These are phyloP conservation scores for Dryas integrifolia DNA, from an alignment of 331 rosid genomes.

Conservation along the genomic window DNA sequence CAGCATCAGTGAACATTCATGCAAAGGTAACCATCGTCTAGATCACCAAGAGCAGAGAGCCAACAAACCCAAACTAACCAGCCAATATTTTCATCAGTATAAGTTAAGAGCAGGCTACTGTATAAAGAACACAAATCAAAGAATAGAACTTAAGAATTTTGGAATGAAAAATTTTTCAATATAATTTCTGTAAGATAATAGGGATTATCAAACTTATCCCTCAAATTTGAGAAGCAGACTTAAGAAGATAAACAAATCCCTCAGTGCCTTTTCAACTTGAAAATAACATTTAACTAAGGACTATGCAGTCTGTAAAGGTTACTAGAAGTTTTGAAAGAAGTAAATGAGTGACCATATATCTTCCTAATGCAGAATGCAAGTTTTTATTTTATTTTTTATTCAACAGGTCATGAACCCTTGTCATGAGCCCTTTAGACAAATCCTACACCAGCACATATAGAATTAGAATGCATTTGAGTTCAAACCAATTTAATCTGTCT, in stretches of 20 bases:
- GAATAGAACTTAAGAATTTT: neutral
- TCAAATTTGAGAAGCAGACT: neutral
- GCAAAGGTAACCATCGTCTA: constrained; percentile 8
- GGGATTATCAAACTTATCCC: neutral
- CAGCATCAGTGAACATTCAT: constrained; percentile 11
- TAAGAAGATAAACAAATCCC: neutral
- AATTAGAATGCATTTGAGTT: neutral
- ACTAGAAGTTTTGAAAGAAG: neutral
- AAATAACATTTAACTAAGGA: neutral
- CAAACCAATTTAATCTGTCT: neutral
- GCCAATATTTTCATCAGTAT: neutral
- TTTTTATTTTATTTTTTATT: neutral
- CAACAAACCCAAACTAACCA: neutral
- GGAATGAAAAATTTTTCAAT: neutral
- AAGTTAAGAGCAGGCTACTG: neutral
- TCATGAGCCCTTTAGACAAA: neutral
- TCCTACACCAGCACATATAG: neutral
- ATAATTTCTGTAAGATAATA: neutral
- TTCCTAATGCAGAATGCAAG: neutral
- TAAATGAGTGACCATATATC: neutral
- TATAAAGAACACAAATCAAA: neutral
- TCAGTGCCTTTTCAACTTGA: neutral
- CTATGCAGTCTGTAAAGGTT: neutral
- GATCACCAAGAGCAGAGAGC: constrained; percentile 13
- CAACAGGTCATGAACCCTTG: too few species aligned